These are phyloP conservation scores for Penicillium sp. DNA, from an alignment of 2,329 filamentous ascomycete genomes.

Conservation along the genomic window DNA sequence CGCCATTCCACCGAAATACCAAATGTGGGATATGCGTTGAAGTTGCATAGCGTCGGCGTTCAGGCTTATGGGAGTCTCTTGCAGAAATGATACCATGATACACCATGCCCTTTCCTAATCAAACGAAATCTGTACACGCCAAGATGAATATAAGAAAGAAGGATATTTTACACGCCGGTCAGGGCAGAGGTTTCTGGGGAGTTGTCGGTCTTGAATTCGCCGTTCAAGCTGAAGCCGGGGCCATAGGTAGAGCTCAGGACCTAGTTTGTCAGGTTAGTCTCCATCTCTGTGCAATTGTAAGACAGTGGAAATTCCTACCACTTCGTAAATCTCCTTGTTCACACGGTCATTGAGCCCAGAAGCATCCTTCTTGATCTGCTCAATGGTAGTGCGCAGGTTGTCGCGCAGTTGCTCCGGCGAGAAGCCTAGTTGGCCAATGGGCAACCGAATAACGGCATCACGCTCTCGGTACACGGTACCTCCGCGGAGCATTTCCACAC, in stretches of 20 bases:
- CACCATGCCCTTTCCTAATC: constrained; percentile 44
- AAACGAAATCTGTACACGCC: constrained; percentile 47
- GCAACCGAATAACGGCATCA: constrained; percentile 79
- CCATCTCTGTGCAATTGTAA: not conserved
- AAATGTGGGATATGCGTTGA: constrained; percentile 7
- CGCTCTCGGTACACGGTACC: constrained; percentile 86
- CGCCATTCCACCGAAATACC: constrained; percentile 1
- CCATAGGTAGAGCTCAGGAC: constrained; percentile 86
- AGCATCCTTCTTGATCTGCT: constrained; percentile 76
- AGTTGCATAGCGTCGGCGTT: constrained; percentile 52
- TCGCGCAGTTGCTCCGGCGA: constrained; percentile 81
- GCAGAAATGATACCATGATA: constrained; percentile 44
- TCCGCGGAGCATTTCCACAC: constrained; percentile 79
- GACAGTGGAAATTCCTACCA: constrained; percentile 49
- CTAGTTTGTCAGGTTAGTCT: constrained; percentile 28
- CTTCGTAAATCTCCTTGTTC: constrained; percentile 72
- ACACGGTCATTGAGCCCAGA: constrained; percentile 63
- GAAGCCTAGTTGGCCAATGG: constrained; percentile 88
- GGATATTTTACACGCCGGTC: constrained; percentile 50
- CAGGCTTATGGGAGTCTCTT: constrained; percentile 25
- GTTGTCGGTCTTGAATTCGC: constrained; percentile 68
- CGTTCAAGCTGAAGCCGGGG: constrained; percentile 84
- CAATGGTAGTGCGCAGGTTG: constrained; percentile 79
- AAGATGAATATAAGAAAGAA: constrained; percentile 38
- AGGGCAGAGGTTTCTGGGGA: constrained; percentile 57